phyloP scores from a whole-genome alignment of 2,329 filamentous ascomycete species.

The Cucurbitaria berberidis region DNA sequence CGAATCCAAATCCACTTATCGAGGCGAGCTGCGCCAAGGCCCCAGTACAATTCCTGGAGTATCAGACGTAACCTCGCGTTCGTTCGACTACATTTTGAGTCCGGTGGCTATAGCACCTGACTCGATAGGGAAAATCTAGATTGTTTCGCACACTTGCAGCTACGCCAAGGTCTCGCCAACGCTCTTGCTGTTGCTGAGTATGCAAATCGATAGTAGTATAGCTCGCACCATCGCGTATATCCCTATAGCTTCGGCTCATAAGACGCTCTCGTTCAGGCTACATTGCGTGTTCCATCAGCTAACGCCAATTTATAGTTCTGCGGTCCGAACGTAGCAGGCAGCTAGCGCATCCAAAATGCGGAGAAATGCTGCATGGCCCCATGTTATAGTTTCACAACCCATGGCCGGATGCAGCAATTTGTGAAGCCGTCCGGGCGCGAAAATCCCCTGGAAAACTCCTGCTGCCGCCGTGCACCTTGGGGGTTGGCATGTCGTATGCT shows the following conservation, averaged over 20 bases:
- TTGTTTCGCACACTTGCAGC: constrained; percentile 5
- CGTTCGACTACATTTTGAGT: background rate
- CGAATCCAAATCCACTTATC: background rate
- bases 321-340: constrained; percentile 21
- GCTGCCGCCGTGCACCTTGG: constrained; percentile 15
- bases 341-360: constrained; percentile 23
- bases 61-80: background rate
- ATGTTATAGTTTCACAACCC: constrained; percentile 17
- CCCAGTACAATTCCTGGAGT: background rate
- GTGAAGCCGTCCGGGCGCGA: constrained; percentile 16
- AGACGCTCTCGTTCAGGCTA: constrained; percentile 3
- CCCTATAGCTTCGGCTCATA: constrained; percentile 15
- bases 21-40: constrained; percentile 1
- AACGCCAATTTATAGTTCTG: constrained; percentile 14
- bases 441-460: constrained; percentile 22
- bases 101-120: background rate
- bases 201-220: constrained; percentile 26
- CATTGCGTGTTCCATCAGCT: constrained; percentile 14
- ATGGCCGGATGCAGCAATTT: constrained; percentile 17
- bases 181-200: constrained; percentile 16
- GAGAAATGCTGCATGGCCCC: constrained; percentile 18
- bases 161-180: constrained; percentile 11
- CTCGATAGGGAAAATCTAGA: background rate
- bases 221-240: constrained; percentile 29
- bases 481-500: constrained; percentile 28